Evolutionary conservation across 164 flowering plant species (phyloP).

Genomic region (Warburgia ugandensis): DNA sequence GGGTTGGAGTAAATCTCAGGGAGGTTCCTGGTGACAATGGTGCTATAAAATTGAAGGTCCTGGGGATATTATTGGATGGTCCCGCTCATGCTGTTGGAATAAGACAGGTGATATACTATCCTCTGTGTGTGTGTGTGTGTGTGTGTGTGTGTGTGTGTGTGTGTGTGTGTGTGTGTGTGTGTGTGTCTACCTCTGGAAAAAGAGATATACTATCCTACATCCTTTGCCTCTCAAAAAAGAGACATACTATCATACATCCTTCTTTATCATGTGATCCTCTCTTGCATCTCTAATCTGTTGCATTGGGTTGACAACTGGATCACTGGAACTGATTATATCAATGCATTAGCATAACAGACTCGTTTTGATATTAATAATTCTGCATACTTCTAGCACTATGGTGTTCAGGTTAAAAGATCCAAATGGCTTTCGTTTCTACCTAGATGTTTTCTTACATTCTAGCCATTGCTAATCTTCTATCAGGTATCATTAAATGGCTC

Average conservation of each 20-base stretch:
- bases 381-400: neutral
- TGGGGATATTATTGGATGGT: constrained; percentile 84
- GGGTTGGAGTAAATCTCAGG: constrained; percentile 89
- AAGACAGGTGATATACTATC: constrained; percentile 52
- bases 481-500: no score
- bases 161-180: no score
- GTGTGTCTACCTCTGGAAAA: no score
- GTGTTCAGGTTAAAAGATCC: no score
- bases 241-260: no score
- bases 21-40: constrained; percentile 72
- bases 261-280: no score
- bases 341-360: constrained; percentile 1
- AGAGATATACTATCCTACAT: no score
- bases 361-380: neutral
- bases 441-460: neutral
- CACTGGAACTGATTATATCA: neutral
- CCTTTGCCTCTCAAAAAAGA: no score
- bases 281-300: no score
- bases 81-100: constrained; percentile 92
- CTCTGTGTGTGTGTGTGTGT: no score
- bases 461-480: no score
- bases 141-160: no score
- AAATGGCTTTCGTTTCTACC: neutral
- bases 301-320: neutral
- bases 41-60: constrained; percentile 59